A percentile compares a stretch with the other conserved stretches of the same genome.
phyloP scores from a whole-genome alignment of 2,329 filamentous ascomycete species.

The Aspergillus sp. region DNA sequence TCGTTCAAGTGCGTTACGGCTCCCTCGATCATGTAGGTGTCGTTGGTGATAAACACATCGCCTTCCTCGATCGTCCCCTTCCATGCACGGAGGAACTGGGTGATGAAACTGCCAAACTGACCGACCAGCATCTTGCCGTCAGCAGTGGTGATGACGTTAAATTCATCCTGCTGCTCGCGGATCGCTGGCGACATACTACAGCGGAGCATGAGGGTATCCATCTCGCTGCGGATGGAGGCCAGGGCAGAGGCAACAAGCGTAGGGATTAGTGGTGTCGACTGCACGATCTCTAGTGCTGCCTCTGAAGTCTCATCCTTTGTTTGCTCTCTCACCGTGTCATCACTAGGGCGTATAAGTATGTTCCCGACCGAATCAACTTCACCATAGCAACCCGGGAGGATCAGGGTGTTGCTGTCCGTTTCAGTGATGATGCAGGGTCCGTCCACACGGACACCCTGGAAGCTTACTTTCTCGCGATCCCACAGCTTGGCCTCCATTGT shows the following conservation, averaged over 20 bases:
- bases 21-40: slow-evolving; percentile 50
- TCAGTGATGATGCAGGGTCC: slow-evolving; percentile 52
- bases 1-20: slow-evolving; percentile 54
- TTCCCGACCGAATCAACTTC: slow-evolving; percentile 52
- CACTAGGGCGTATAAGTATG: slow-evolving; percentile 47
- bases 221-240: slow-evolving; percentile 49
- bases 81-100: slow-evolving; percentile 49
- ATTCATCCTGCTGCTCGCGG: slow-evolving; percentile 54
- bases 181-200: slow-evolving; percentile 54
- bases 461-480: slow-evolving; percentile 44
- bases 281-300: slow-evolving; percentile 35
- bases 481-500: slow-evolving; percentile 45
- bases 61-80: slow-evolving; percentile 50
- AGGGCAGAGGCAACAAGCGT: slow-evolving; percentile 48
- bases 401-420: slow-evolving; percentile 54
- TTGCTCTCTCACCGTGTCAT: slow-evolving; percentile 21
- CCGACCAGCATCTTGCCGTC: slow-evolving; percentile 53
- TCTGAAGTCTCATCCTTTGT: slow-evolving; percentile 33
- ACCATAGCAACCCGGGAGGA: slow-evolving; percentile 48
- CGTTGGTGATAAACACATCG: slow-evolving; percentile 54
- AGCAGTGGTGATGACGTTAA: slow-evolving; percentile 53
- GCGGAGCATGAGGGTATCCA: slow-evolving; percentile 54
- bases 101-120: slow-evolving; percentile 53
- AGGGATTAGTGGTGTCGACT: slow-evolving; percentile 44
- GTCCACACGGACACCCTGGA: slow-evolving; percentile 40